Percentiles rank a stretch among this genome's conserved stretches.
Evolutionary conservation across 2,329 filamentous ascomycete species (phyloP).

Genomic region (Colletotrichum brevisporum): DNA sequence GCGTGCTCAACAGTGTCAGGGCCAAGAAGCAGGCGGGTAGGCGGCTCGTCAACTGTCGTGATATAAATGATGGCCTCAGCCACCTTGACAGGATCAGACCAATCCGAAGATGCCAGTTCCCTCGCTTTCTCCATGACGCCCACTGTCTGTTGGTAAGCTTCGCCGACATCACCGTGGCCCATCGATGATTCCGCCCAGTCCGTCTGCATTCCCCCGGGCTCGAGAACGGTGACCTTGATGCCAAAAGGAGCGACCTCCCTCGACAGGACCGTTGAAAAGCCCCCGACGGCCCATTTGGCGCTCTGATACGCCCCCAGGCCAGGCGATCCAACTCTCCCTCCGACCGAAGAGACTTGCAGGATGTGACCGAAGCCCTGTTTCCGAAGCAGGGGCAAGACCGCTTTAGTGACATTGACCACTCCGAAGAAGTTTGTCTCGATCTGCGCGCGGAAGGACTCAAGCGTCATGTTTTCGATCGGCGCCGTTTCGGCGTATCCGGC

Average conservation of each 20-base stretch:
- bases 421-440: slow-evolving; percentile 74
- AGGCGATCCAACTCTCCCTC: slow-evolving; percentile 48
- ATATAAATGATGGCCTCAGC: not conserved
- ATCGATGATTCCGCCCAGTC: slow-evolving; percentile 54
- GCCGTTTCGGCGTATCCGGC: slow-evolving; percentile 70
- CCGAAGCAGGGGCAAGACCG: slow-evolving; percentile 52
- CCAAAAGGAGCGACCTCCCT: slow-evolving; percentile 53
- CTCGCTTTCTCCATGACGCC: slow-evolving; percentile 42
- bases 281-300: slow-evolving; percentile 56
- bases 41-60: not conserved
- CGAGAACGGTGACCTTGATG: slow-evolving; percentile 55
- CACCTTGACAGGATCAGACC: not conserved
- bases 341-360: slow-evolving; percentile 57
- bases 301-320: slow-evolving; percentile 54
- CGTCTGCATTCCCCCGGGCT: slow-evolving; percentile 58
- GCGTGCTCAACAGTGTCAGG: not conserved
- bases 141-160: slow-evolving; percentile 54
- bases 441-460: slow-evolving; percentile 64
- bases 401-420: slow-evolving; percentile 59
- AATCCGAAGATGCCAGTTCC: not conserved
- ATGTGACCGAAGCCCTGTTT: slow-evolving; percentile 50
- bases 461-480: slow-evolving; percentile 66
- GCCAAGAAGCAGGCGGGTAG: not conserved
- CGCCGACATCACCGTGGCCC: slow-evolving; percentile 45
- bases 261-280: slow-evolving; percentile 53